These are phyloP conservation scores for Danielozyma ontarioensis DNA, from an alignment of 805 yeast genomes.

Conservation along the genomic window DNA sequence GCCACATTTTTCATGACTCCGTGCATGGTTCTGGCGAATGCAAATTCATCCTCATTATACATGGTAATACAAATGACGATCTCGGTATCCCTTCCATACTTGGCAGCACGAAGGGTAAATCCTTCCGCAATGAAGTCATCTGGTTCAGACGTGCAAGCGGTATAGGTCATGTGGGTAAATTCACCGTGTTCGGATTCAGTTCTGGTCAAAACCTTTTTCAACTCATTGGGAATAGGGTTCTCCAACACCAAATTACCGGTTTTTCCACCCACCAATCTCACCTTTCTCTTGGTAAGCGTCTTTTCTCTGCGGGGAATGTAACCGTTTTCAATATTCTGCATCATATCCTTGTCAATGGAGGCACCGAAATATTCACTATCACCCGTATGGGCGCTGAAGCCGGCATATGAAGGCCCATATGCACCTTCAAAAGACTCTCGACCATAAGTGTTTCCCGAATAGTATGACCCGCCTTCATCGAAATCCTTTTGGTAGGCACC, in stretches of 20 bases:
- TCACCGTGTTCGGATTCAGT: constrained; percentile 78
- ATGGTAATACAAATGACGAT: constrained; percentile 88
- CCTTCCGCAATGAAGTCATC: constrained; percentile 78
- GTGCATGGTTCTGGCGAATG: constrained; percentile 90
- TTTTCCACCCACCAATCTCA: constrained; percentile 53
- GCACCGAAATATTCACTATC: constrained; percentile 39
- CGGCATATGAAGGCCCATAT: constrained; percentile 25
- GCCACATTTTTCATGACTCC: constrained; percentile 91
- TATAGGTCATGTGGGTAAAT: constrained; percentile 92
- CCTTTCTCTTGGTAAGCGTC: constrained; percentile 65
- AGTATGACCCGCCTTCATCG: constrained; percentile 30
- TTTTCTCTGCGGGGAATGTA: constrained; percentile 61
- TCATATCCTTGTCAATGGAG: constrained; percentile 43
- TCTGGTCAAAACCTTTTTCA: constrained; percentile 77
- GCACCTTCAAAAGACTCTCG: constrained; percentile 13
- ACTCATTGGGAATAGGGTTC: constrained; percentile 89
- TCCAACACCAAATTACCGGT: constrained; percentile 84
- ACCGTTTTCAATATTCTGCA: constrained; percentile 37
- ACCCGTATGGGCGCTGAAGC: constrained; percentile 5
- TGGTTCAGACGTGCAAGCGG: constrained; percentile 94
- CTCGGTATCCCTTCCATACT: constrained; percentile 87
- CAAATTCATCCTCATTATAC: constrained; percentile 92
- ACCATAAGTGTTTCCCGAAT: constrained; percentile 19
- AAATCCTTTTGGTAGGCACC: constrained; percentile 32
- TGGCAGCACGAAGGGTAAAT: constrained; percentile 80